phyloP scores from a whole-genome alignment of 2,329 filamentous ascomycete species.

The Trichoderma polysporum region DNA sequence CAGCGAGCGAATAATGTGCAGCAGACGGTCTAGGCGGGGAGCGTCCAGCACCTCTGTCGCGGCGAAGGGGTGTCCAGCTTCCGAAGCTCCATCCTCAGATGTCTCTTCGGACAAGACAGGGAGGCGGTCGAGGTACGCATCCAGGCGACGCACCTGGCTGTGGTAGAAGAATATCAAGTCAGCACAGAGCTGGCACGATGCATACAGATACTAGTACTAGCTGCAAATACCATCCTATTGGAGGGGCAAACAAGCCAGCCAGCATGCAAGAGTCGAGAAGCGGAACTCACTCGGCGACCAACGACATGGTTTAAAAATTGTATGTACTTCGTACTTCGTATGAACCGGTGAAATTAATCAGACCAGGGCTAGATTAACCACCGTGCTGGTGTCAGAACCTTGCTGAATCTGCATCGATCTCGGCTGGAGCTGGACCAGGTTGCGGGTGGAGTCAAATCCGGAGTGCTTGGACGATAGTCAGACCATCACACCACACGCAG shows the following conservation, averaged over 20 bases:
- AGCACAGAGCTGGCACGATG: not conserved
- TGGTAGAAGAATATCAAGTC: not conserved
- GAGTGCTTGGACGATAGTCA: conserved; percentile 14
- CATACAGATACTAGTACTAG: not conserved
- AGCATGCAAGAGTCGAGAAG: not conserved
- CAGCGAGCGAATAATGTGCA: conserved; percentile 67
- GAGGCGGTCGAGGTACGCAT: conserved; percentile 65
- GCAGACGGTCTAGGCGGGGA: conserved; percentile 59
- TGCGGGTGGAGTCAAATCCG: conserved; percentile 11
- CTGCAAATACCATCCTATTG: not conserved
- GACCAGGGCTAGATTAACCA: conserved; percentile 14
- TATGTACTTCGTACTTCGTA: not conserved
- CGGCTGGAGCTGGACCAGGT: conserved; percentile 14
- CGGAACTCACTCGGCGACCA: conserved; percentile 48
- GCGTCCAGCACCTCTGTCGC: conserved; percentile 47
- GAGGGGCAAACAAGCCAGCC: not conserved
- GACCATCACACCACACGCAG: conserved; percentile 22
- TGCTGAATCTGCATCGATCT: conserved; percentile 20
- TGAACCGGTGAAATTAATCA: conserved; percentile 16
- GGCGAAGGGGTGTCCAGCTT: conserved; percentile 36
- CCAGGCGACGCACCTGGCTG: conserved; percentile 62
- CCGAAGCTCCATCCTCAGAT: conserved; percentile 43
- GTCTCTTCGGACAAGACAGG: conserved; percentile 42
- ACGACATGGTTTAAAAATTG: conserved; percentile 40
- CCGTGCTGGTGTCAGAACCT: conserved; percentile 1